Percentiles rank a stretch among this genome's conserved stretches.
Evolutionary conservation across 768 basidiomycete genomes (phyloP).

Genomic region (Leccinum broughii): DNA sequence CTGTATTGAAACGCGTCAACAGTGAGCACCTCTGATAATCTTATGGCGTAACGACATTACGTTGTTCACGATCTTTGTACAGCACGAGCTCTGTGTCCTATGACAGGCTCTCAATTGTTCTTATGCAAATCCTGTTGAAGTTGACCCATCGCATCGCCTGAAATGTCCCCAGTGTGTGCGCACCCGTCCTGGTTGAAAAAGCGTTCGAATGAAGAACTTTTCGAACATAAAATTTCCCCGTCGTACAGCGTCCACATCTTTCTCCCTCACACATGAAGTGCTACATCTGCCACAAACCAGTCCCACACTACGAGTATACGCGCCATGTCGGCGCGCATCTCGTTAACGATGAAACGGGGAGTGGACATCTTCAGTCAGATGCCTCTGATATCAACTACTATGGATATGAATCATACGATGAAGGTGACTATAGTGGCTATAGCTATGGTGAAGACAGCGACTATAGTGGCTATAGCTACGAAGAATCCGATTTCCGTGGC

Average conservation of each 20-base stretch:
- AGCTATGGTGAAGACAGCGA: not conserved
- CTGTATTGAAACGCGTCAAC: too few relatives aligned
- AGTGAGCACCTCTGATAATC: too few relatives aligned
- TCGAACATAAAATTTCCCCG: too few relatives aligned
- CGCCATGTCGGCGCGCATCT: conserved; percentile 14
- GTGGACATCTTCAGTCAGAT: not conserved
- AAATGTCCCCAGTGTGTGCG: not conserved
- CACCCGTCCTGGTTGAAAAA: not conserved
- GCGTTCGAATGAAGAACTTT: not conserved
- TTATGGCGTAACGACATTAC: too few relatives aligned
- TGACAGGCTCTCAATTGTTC: not conserved
- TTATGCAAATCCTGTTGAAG: not conserved
- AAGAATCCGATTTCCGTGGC: not conserved
- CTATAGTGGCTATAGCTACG: not conserved
- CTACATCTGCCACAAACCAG: conserved; percentile 13
- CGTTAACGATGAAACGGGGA: not conserved
- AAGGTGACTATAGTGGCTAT: not conserved
- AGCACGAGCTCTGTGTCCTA: too few relatives aligned
- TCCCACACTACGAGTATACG: conserved; percentile 13
- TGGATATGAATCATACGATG: not conserved
- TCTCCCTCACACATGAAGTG: conserved; percentile 15
- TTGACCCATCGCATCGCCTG: not conserved
- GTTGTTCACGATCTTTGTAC: not conserved
- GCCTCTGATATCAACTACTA: not conserved
- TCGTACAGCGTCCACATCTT: not conserved